These are phyloP conservation scores for Nannochloris sp. DNA, from an alignment of 139 green algal genomes.

Conservation along the genomic window DNA sequence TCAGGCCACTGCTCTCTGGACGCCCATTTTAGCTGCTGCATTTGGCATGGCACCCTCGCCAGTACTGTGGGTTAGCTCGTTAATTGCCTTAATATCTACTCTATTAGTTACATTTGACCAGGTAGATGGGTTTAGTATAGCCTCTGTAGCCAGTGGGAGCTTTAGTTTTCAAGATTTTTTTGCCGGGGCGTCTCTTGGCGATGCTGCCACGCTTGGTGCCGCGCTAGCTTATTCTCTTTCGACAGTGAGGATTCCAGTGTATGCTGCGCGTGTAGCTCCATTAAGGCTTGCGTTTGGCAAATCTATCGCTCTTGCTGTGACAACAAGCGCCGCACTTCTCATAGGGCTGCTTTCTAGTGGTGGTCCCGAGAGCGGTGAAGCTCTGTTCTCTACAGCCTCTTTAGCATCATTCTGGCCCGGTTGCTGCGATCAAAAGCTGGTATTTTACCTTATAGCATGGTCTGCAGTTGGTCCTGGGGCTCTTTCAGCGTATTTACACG, in stretches of 20 bases:
- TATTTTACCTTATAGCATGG: constrained; percentile 7
- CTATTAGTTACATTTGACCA: constrained; percentile 17
- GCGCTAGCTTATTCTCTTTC: constrained; percentile 23
- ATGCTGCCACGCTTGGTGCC: constrained; percentile 12
- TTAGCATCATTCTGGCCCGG: constrained; percentile 2
- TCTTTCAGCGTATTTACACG: constrained; percentile 9
- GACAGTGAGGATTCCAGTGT: constrained; percentile 21
- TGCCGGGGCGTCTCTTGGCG: neutral
- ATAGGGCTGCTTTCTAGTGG: neutral
- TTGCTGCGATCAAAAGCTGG: neutral
- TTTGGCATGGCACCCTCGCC: neutral
- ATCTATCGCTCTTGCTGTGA: constrained; percentile 7
- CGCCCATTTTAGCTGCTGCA: constrained; percentile 12
- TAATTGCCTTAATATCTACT: constrained; percentile 22
- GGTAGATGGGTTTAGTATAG: neutral
- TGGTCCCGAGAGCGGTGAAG: neutral
- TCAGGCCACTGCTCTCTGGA: constrained; percentile 23
- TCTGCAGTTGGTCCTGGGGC: constrained; percentile 15
- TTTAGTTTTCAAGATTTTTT: neutral
- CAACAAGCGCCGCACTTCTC: no score
- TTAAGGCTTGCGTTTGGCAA: constrained; percentile 27
- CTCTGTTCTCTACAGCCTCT: no score
- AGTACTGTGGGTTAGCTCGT: constrained; percentile 17
- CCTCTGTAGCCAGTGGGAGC: neutral
- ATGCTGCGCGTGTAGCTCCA: constrained; percentile 9